Evolutionary conservation across 2,329 filamentous ascomycete species (phyloP).

Genomic region (Ophiostoma quercus): DNA sequence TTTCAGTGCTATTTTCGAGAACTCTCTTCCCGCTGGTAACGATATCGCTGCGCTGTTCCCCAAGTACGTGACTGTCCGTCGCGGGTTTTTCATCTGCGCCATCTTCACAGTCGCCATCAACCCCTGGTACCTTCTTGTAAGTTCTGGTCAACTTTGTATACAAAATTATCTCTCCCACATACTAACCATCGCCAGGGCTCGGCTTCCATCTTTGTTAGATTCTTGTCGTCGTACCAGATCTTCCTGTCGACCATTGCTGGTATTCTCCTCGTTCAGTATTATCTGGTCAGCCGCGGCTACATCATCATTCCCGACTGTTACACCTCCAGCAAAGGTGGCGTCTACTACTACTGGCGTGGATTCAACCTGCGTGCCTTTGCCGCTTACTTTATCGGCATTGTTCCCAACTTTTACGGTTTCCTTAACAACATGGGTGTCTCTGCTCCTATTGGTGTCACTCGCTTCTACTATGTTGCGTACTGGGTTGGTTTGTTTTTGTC

Average conservation of each 20-base stretch:
- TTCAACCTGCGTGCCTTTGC: slow-evolving; percentile 27
- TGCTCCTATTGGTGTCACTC: slow-evolving; percentile 34
- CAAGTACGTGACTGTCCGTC: slow-evolving; percentile 38
- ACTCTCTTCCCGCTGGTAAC: slow-evolving; percentile 30
- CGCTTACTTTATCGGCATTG: slow-evolving; percentile 35
- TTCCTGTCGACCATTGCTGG: slow-evolving; percentile 41
- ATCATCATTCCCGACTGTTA: slow-evolving; percentile 36
- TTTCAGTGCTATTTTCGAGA: slow-evolving; percentile 24
- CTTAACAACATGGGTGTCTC: slow-evolving; percentile 28
- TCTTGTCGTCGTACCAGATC: slow-evolving; percentile 41
- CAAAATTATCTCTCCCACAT: not conserved
- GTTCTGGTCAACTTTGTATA: not conserved
- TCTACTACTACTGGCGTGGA: slow-evolving; percentile 27
- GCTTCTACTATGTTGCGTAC: slow-evolving; percentile 54
- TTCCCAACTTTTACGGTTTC: slow-evolving; percentile 41
- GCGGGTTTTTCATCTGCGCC: slow-evolving; percentile 37
- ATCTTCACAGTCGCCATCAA: slow-evolving; percentile 28
- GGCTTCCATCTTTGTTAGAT: slow-evolving; percentile 38
- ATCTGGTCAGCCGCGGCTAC: slow-evolving; percentile 36
- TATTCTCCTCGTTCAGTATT: slow-evolving; percentile 41
- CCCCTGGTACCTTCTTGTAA: slow-evolving; percentile 28
- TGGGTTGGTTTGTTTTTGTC: slow-evolving; percentile 48
- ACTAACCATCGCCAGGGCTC: slow-evolving; percentile 17
- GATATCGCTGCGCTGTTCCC: slow-evolving; percentile 36
- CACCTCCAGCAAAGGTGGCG: not conserved